Evolutionary conservation across 2,329 filamentous ascomycete genomes (phyloP), one percentile per base, ranked within the genome.

Genomic region (Scedosporium aurantiacum): DNA sequence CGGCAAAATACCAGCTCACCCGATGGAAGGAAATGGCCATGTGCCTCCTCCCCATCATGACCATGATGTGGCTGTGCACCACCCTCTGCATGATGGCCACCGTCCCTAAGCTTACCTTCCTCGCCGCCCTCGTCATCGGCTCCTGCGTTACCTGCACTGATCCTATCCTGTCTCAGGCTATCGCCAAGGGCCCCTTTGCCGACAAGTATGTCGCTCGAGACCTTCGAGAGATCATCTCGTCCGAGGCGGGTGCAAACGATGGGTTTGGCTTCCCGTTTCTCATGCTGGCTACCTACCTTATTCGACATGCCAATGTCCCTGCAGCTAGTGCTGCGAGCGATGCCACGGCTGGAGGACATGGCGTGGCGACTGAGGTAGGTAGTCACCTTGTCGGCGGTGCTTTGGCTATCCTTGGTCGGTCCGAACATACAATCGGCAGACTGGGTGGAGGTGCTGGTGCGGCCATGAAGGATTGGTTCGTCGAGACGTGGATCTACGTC

Each of bases 201-300:
- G 83, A 86, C 66, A 84, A 83, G 63, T 86, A 79, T 62, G 82
- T 86, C 2, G 74, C 79, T 8, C 77, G 82, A 1, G 75, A 78
- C 2, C 72, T 86, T 3, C 77, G 83, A 28, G 82, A 86, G 64
- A 80, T 86, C 62, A 85, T 86, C 21, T 85, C 82, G 0, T 77
- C 82, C 1, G 83, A 86, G 64, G 82, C 82, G 3, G 84, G 83
- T 5, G 78, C 79, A 2, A 86, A 86, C 64, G 83, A 86, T 64
- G 83, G 83, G 0, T 83, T 86, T 47, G 83, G 80, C 0, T 86
- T 85, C 56, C 83, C 83, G 0, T 85, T 86, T 60, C 73, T 86
- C 4, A 78, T 85, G 72, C 74, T 86, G 2, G 81, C 82, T 0
- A 77, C 79, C 1, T 82, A 81, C 47, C 74, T 85, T 6, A 78